Evolutionary conservation across 345 rosid genomes (phyloP).

Genomic region (Kandelia obovata): DNA sequence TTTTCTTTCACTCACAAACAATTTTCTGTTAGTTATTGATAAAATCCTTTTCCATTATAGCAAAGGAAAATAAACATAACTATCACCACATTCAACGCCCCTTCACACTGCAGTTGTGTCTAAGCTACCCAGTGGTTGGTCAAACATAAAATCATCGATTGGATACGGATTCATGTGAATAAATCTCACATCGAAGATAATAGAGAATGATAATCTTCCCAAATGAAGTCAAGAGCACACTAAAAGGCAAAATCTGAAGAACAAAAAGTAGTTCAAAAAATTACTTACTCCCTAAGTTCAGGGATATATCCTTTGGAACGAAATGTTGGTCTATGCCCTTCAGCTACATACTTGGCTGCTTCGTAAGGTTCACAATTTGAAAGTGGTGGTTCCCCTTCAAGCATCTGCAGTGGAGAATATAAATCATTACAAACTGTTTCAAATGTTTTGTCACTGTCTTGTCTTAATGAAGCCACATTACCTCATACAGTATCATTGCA

Average conservation of each 20-base stretch:
- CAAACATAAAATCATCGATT: no score
- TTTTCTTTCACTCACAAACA: no score
- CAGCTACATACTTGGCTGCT: constrained; percentile 90
- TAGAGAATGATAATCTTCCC: constrained; percentile 3
- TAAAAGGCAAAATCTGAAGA: background rate
- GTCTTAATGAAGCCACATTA: constrained; percentile 26
- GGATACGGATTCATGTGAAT: no score
- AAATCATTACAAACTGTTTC: constrained; percentile 17
- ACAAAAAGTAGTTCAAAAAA: constrained; percentile 5
- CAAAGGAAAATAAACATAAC: no score
- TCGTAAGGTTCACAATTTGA: constrained; percentile 84
- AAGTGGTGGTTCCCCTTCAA: constrained; percentile 93
- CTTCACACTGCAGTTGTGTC: no score
- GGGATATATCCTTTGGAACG: constrained; percentile 70
- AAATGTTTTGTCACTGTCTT: constrained; percentile 14
- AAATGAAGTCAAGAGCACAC: background rate
- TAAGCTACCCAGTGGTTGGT: no score
- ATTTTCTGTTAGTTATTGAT: no score
- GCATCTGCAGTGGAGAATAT: constrained; percentile 57
- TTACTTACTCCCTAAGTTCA: constrained; percentile 80
- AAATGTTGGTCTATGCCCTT: constrained; percentile 80
- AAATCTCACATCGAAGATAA: background rate
- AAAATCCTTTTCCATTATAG: no score
- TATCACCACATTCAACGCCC: no score
- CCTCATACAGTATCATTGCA: constrained; percentile 96